Evolutionary conservation across 208 protist genomes (phyloP), one percentile per base, ranked within the genome.

Genomic region (Acanthamoeba quina): DNA sequence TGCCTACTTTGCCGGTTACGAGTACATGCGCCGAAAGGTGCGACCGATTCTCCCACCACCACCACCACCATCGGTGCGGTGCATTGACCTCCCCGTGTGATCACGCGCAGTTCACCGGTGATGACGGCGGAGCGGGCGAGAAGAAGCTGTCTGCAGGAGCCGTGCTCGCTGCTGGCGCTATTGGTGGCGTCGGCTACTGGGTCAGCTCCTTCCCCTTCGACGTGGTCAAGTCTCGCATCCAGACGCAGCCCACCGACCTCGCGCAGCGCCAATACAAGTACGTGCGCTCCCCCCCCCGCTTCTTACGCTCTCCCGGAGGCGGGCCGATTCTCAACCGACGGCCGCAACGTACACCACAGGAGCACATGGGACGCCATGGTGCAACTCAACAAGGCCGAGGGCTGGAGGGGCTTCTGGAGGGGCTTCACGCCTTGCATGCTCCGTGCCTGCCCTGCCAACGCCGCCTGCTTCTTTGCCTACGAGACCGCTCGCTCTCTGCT

Each of bases 361-460:
- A 66, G 24, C 44, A 93, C 88, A n/a, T 80, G 58, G 90, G 49
- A 94, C n/a, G 26, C 52, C 7, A 31, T 54, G 72, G 58, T 74
- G 72, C 72, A 94, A 29, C 66, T 94, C 41, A 52, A 72, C 37
- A 82, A 85, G 72, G 56, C 66, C 47, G 72, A 94, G 34, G 90
- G 90, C 5, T 82, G 47, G 49, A n/a, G 41, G 34, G 90, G 70
- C 66, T 83, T 95, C 41, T 95, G 68, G 92, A 74, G 95, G 37
- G 97, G 97, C 26, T 96, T 97, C 68, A 86, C 34, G 2, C 94
- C 96, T 4, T 90, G 95, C 56, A 96, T 97, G 96, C 31, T 97
- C 17, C 88, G 97, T 34, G 96, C 97, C n/a, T 97, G 97, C 95
- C 97, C 97, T 26, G 95, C 97, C 58, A 97, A 97, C 90, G 97